These are phyloP conservation scores for Zarea fungicola DNA, from an alignment of 2,329 filamentous ascomycete species.

Conservation along the genomic window DNA sequence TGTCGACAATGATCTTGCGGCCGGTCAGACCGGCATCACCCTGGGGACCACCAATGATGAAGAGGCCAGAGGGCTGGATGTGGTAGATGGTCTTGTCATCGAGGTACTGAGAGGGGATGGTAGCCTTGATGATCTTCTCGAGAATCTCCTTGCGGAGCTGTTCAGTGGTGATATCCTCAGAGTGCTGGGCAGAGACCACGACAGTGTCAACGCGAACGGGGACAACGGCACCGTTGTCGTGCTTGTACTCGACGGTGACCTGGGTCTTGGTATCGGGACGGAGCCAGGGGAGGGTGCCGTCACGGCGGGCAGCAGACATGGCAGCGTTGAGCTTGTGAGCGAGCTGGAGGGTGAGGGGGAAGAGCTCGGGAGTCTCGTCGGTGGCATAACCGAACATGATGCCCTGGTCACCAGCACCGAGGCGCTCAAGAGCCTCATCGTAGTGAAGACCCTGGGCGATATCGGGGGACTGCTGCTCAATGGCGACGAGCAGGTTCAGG, in stretches of 20 bases:
- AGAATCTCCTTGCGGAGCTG: slow-evolving; percentile 88
- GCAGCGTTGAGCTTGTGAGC: slow-evolving; percentile 96
- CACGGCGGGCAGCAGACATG: slow-evolving; percentile 83
- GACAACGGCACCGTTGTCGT: slow-evolving; percentile 89
- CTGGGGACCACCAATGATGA: slow-evolving; percentile 98
- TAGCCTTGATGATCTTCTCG: slow-evolving; percentile 95
- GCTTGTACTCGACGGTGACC: slow-evolving; percentile 97
- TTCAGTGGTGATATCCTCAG: slow-evolving; percentile 81
- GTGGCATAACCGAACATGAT: slow-evolving; percentile 99
- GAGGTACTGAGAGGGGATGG: slow-evolving; percentile 87
- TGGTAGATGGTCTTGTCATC: slow-evolving; percentile 95
- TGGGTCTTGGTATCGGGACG: slow-evolving; percentile 99
- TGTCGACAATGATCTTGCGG: slow-evolving; percentile 99
- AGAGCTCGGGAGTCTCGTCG: slow-evolving; percentile 95
- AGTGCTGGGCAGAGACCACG: slow-evolving; percentile 94
- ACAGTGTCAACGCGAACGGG: slow-evolving; percentile 93
- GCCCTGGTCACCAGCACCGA: slow-evolving; percentile 98
- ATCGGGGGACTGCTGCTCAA: slow-evolving; percentile 98
- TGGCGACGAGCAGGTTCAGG: slow-evolving; percentile 95
- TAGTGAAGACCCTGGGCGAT: slow-evolving; percentile 99
- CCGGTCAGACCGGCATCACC: slow-evolving; percentile 98
- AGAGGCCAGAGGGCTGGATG: slow-evolving; percentile 96
- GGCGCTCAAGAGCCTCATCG: slow-evolving; percentile 93
- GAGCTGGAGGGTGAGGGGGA: slow-evolving; percentile 88
- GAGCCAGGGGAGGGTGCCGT: slow-evolving; percentile 87